Base-by-base conservation (phyloP, 257 asterid genomes). In the Solanum clarkiae region DNA sequence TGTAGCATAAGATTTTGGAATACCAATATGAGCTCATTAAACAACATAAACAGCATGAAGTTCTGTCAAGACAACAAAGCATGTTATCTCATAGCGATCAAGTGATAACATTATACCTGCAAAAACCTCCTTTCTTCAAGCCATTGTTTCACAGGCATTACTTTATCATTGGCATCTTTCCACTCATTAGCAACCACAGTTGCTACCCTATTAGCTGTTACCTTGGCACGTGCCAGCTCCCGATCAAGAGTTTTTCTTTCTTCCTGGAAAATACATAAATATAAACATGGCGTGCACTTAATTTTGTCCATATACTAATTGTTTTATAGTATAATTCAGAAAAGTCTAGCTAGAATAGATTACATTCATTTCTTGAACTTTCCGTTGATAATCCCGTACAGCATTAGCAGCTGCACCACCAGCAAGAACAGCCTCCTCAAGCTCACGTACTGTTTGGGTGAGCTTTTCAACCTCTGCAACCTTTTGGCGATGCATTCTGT, bases 81-180 rank as follows among this genome's bases (percentile, higher is more conserved):
- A 18, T 51, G 53, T 16, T 26, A 53, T 77, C 82, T 51, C 63
- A 77, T 53, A 77, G 63, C 16, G 47, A 51, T 15, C 82, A 77
- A 77, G 47, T 51, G 47, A 77, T 42, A 47, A 16, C 32, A 80
- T 29, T 55, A 42, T 89, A 96, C 99, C 97, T 94, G 99, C 90
- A 94, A 85, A 88, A 92, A 91, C 87, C 98, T 94, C 91, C 99
- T 91, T 87, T 96, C 99, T 85, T 96, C 99, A 62, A 95, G 93
- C 99, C 99, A 95, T 84, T 95, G 99, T 87, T 94, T 95, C 54
- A 95, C 98, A 54, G 99, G 99, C 99, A 96, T 94, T 87, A 96
- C 99, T 91, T 94, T 96, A 89, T 96, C 99, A 89, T 91, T 95
- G 84, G 98, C 92, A 90, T 95, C 99, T 91, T 95, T 95, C 99